These are phyloP conservation scores for Erodium maritimum DNA, from an alignment of 345 rosid genomes.

Conservation along the genomic window DNA sequence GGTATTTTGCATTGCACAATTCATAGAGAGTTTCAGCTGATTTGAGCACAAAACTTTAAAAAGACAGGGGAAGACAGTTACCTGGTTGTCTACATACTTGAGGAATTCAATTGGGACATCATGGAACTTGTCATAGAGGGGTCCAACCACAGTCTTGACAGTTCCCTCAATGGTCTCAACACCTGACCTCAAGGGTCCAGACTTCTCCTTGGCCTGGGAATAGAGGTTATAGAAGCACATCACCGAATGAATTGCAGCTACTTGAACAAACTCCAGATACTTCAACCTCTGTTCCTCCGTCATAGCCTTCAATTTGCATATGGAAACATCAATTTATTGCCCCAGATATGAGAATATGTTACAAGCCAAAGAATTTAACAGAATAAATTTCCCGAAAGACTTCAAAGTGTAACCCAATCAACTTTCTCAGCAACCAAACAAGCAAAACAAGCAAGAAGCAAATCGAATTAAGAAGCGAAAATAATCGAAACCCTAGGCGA, in stretches of 20 bases:
- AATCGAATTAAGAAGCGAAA: too few species aligned
- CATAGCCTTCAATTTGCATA: not conserved
- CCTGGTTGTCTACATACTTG: constrained; percentile 76
- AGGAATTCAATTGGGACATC: constrained; percentile 55
- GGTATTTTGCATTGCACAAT: too few species aligned
- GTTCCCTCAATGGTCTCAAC: constrained; percentile 79
- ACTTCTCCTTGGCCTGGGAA: constrained; percentile 56
- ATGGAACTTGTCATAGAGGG: constrained; percentile 58
- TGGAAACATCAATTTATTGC: too few species aligned
- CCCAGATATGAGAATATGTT: too few species aligned
- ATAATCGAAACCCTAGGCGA: too few species aligned
- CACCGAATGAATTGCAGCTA: constrained; percentile 42
- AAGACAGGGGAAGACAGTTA: constrained; percentile 1
- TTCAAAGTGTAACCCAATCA: too few species aligned
- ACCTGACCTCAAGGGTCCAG: constrained; percentile 73
- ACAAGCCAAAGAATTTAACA: too few species aligned
- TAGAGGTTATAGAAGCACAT: constrained; percentile 49
- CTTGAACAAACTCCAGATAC: constrained; percentile 76
- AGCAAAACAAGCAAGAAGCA: too few species aligned
- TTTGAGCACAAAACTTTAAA: too few species aligned
- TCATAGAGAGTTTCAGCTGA: too few species aligned
- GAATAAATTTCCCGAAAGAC: too few species aligned
- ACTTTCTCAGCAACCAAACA: too few species aligned
- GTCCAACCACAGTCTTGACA: constrained; percentile 66
- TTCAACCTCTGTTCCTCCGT: constrained; percentile 47